These are phyloP conservation scores for Neolecta irregularis DNA, from an alignment of 1,139 yeast species.

Conservation along the genomic window DNA sequence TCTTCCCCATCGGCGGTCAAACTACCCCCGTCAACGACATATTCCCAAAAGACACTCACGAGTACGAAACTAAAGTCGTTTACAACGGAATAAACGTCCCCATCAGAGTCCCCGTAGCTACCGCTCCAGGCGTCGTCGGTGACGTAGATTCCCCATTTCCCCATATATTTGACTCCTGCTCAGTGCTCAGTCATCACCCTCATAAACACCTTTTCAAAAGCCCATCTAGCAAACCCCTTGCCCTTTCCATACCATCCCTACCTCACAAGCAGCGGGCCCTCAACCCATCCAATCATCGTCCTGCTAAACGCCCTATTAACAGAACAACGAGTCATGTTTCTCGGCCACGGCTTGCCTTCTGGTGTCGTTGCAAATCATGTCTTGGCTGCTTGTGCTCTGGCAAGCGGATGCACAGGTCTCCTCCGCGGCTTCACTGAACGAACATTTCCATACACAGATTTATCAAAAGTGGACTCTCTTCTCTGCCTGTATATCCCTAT, in stretches of 20 bases:
- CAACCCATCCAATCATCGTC: conserved; percentile 43
- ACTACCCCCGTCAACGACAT: conserved; percentile 5
- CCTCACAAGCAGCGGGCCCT: conserved; percentile 36
- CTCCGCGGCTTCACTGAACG: conserved; percentile 34
- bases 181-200: conserved; percentile 12
- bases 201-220: conserved; percentile 11
- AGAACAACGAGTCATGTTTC: conserved; percentile 39
- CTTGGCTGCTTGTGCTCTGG: conserved; percentile 37
- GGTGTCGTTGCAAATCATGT: conserved; percentile 42
- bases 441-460: conserved; percentile 48
- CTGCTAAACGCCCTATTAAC: conserved; percentile 44
- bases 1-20: conserved; percentile 1
- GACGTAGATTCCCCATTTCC: conserved; percentile 17
- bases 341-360: conserved; percentile 42
- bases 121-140: conserved; percentile 23
- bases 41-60: conserved; percentile 21
- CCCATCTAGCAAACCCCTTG: conserved; percentile 4
- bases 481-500: conserved; percentile 22
- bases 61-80: conserved; percentile 22
- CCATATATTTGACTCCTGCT: conserved; percentile 19
- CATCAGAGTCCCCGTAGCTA: conserved; percentile 24
- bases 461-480: conserved; percentile 43
- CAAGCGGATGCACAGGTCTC: conserved; percentile 42
- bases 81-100: conserved; percentile 24
- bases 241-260: conserved; percentile 22